phyloP scores from a whole-genome alignment of 2,329 filamentous ascomycete species.

The Zopfia rhizophila region DNA sequence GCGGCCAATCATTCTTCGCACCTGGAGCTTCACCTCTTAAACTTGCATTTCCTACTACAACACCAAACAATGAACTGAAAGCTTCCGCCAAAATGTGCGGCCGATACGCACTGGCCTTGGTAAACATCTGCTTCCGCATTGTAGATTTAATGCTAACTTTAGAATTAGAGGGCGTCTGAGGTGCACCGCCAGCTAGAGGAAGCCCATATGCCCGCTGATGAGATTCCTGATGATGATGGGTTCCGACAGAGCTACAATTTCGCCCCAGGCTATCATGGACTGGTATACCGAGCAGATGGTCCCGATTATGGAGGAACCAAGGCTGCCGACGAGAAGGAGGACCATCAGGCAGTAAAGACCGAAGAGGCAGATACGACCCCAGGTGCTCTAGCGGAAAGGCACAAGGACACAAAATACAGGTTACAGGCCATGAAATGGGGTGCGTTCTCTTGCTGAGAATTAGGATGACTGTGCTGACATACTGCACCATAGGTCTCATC shows the following conservation, averaged over 20 bases:
- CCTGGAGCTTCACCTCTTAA: slow-evolving; percentile 23
- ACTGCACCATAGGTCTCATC: slow-evolving; percentile 67
- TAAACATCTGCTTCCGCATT: slow-evolving; percentile 50
- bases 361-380: slow-evolving; percentile 21
- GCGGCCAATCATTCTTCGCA: slow-evolving; percentile 37
- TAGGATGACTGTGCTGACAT: slow-evolving; percentile 24
- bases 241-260: slow-evolving; percentile 89
- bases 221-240: slow-evolving; percentile 76
- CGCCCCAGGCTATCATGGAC: slow-evolving; percentile 84
- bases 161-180: slow-evolving; percentile 75
- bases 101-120: slow-evolving; percentile 71
- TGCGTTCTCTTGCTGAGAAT: slow-evolving; percentile 27
- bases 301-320: slow-evolving; percentile 65
- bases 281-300: slow-evolving; percentile 84
- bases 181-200: slow-evolving; percentile 78
- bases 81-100: slow-evolving; percentile 68
- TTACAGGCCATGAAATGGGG: slow-evolving; percentile 96
- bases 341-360: slow-evolving; percentile 19
- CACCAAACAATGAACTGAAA: slow-evolving; percentile 31
- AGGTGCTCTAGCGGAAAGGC: slow-evolving; percentile 24
- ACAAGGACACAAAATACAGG: slow-evolving; percentile 71
- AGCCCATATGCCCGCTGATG: slow-evolving; percentile 76
- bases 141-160: slow-evolving; percentile 18
- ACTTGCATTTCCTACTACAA: slow-evolving; percentile 9
- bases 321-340: slow-evolving; percentile 27